Evolutionary conservation across 306 rosid species (phyloP).

Genomic region (Arachis hypogaea): DNA sequence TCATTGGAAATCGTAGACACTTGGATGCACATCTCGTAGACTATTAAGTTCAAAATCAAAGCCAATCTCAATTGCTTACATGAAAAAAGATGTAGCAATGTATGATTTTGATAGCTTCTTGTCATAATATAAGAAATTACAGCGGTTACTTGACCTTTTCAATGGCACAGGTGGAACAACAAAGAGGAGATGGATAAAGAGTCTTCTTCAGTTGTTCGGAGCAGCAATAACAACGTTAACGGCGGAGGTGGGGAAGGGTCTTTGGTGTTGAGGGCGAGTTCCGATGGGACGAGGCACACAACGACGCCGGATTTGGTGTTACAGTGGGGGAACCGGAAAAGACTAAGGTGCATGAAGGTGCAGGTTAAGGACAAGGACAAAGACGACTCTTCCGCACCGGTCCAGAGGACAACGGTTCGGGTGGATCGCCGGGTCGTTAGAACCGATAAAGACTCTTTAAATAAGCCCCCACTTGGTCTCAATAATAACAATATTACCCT

Average conservation of each 20-base stretch:
- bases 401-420: slow-evolving; percentile 71
- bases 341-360: slow-evolving; percentile 90
- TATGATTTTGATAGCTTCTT: slow-evolving; percentile 2
- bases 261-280: slow-evolving; percentile 54
- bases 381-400: slow-evolving; percentile 61
- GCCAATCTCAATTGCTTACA: background rate
- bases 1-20: background rate
- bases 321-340: slow-evolving; percentile 96
- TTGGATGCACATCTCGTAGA: slow-evolving; percentile 17
- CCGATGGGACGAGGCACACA: slow-evolving; percentile 52
- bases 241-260: slow-evolving; percentile 51
- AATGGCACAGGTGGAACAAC: slow-evolving; percentile 43
- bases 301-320: slow-evolving; percentile 72
- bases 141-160: slow-evolving; percentile 13
- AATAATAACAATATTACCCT: slow-evolving; percentile 7
- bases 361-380: slow-evolving; percentile 84
- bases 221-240: slow-evolving; percentile 32
- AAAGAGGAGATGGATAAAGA: slow-evolving; percentile 67
- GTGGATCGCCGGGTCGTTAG: slow-evolving; percentile 82
- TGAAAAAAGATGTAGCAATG: slow-evolving; percentile 31
- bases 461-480: slow-evolving; percentile 41
- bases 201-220: slow-evolving; percentile 14
- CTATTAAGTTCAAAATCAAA: background rate
- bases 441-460: slow-evolving; percentile 58
- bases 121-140: slow-evolving; percentile 5